Conservation (phyloP, 108 stramenopile genomes). For the Stephanodiscus triporus region DNA sequence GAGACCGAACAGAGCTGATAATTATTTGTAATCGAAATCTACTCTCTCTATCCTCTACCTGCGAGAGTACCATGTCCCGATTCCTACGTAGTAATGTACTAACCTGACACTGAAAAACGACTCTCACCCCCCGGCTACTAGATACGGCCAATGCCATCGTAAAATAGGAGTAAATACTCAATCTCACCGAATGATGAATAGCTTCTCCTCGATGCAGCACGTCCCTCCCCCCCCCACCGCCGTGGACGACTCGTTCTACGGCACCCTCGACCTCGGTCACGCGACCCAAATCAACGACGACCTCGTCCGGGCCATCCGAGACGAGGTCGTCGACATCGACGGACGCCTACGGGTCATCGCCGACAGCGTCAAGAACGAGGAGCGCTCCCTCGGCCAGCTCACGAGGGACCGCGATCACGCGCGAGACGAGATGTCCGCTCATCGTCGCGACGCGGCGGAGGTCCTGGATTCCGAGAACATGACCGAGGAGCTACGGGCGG, state of each 20-base stretch:
- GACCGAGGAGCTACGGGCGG: conserved; percentile 33
- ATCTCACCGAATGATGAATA: conserved; percentile 3
- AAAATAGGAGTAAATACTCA: neutral
- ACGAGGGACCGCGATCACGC: conserved; percentile 45
- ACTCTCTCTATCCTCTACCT: no score
- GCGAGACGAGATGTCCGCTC: conserved; percentile 41
- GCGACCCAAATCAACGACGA: conserved; percentile 52
- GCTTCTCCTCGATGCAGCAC: conserved; percentile 1
- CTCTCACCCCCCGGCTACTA: no score
- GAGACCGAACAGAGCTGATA: conserved; percentile 10
- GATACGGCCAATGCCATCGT: no score
- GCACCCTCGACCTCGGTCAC: conserved; percentile 19
- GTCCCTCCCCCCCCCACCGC: neutral
- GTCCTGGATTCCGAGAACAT: conserved; percentile 33
- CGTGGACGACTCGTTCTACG: conserved; percentile 15
- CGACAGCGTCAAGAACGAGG: conserved; percentile 22
- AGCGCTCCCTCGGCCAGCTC: conserved; percentile 52
- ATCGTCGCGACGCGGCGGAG: conserved; percentile 39
- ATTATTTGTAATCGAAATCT: no score
- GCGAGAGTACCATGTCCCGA: no score
- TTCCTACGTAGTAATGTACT: no score
- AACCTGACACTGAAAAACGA: no score
- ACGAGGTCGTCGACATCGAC: conserved; percentile 51
- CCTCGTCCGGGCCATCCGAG: conserved; percentile 46
- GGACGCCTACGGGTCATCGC: conserved; percentile 6